These are phyloP conservation scores for Trichoderma koningii DNA, from an alignment of 2,329 filamentous ascomycete genomes.

Conservation along the genomic window DNA sequence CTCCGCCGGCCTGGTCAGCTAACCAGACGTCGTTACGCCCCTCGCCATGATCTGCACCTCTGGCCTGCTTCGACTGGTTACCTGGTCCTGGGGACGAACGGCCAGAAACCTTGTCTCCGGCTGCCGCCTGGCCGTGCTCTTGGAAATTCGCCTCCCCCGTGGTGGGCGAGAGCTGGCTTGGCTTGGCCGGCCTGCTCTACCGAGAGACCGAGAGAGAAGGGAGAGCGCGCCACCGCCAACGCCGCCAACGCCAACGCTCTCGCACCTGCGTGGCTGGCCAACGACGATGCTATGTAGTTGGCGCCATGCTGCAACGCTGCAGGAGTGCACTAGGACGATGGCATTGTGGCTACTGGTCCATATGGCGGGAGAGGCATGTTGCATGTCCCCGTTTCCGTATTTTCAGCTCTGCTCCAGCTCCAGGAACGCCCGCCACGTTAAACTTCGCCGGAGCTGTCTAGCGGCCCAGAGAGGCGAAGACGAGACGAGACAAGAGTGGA, in stretches of 20 bases:
- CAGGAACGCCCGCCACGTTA: slow-evolving; percentile 21
- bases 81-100: background rate
- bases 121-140: background rate
- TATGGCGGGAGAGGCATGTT: background rate
- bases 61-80: background rate
- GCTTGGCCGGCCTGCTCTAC: background rate
- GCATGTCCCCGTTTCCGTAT: slow-evolving; percentile 1
- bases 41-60: slow-evolving; percentile 11
- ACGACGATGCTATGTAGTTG: too few relatives aligned
- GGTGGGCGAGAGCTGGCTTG: background rate
- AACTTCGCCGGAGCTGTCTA: slow-evolving; percentile 18
- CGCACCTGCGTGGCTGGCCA: background rate
- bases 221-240: too few relatives aligned
- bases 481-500: background rate
- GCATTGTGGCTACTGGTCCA: background rate
- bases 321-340: background rate
- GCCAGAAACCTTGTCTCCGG: background rate
- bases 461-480: slow-evolving; percentile 11
- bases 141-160: background rate
- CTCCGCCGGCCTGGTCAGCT: background rate
- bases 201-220: background rate
- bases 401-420: slow-evolving; percentile 15
- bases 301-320: background rate
- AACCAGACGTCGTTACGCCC: background rate
- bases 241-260: background rate